Evolutionary conservation across 225 moss, liverwort and hornwort species (phyloP), one percentile per base, ranked within the genome.

Genomic region (Takakia lepidozioides): DNA sequence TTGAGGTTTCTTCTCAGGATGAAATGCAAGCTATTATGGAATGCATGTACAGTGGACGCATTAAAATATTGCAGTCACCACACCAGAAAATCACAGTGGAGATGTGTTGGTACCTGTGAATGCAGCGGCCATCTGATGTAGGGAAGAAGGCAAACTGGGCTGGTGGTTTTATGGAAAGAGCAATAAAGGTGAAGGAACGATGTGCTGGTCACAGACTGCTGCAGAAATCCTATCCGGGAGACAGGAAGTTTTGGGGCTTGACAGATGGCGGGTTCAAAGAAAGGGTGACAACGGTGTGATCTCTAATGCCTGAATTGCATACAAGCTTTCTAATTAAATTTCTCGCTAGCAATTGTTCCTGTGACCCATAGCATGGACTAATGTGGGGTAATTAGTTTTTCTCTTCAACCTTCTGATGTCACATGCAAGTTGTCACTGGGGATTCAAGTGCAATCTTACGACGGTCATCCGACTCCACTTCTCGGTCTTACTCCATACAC

Each of bases 121-220:
- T 10, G 42, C 52, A 73, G 73, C 29, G 19, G 37, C 68, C 58
- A 21, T 6, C 28, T 38, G 60, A 67, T 56, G 19, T 71, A 25
- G 15, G 14, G 26, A 57, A 44, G 50, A 64, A 58, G 58, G 65
- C 58, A 28, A 78, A 62, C 16, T 70, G 66, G 62, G 59, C 56
- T 29, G 38, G 56, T 22, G 55, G 59, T n/a, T 57, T 66, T 44
- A 11, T 53, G 37, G 63, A 49, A 4, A 63, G 42, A 54, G 48
- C 66, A 27, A 60, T 60, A 1, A 48, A 37, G 51, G 49, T 56
- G 43, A 59, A 55, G 29, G 66, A 62, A 10, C 46, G 62, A 38
- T 52, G 22, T 39, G 20, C 32, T 2, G 24, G 10, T 51, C 52
- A 53, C 55, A 56, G 49, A 47, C 55, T 73, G 21, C 65, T 55